Evolutionary conservation across 805 yeast species (phyloP), one percentile per base, ranked within the genome.

Genomic region (Pichia nakasei): DNA sequence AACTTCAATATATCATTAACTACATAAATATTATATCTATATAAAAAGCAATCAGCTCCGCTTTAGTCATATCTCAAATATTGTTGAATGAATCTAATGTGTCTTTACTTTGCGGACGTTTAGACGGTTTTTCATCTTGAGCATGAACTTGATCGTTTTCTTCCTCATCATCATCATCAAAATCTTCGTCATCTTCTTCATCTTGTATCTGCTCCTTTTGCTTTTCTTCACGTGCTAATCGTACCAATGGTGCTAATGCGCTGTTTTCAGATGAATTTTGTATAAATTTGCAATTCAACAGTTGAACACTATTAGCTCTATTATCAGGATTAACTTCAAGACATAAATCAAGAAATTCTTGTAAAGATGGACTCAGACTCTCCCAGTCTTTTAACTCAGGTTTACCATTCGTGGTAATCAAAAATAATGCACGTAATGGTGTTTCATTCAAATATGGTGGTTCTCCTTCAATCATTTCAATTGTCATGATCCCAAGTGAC

Each of bases 401-500:
- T 20, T 89, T 84, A 29, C 93, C 93, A 56, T 82, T 83, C 4
- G 87, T 80, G 5, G 88, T 85, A 58, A 83, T 83, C 60, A 83
- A 65, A 54, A 80, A 84, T 42, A 83, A 68, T 1, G 93, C 93
- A 57, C 80, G 75, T 48, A 84, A 68, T 5, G 91, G 93, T 52
- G 82, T 83, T 57, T 83, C 91, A 54, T 83, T 83, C 57, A 83
- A 67, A 55, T 83, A 83, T 15, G 93, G 93, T 2, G 93, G 93
- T 63, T 83, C 91, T 21, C 86, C 83, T 58, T 83, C 93, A 47
- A 83, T 82, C 93, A 83, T 83, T 58, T 83, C 93, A 51, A 83
- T 84, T 3, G 89, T 80, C 93, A 83, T 83, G 50, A 83, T 84
- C 38, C 93, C 93, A 46, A 83, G 64, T 3, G 86, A 79, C 93